Evolutionary conservation across 495 filamentous ascomycete species (phyloP).

Genomic region (Polyplosphaeria fusca): DNA sequence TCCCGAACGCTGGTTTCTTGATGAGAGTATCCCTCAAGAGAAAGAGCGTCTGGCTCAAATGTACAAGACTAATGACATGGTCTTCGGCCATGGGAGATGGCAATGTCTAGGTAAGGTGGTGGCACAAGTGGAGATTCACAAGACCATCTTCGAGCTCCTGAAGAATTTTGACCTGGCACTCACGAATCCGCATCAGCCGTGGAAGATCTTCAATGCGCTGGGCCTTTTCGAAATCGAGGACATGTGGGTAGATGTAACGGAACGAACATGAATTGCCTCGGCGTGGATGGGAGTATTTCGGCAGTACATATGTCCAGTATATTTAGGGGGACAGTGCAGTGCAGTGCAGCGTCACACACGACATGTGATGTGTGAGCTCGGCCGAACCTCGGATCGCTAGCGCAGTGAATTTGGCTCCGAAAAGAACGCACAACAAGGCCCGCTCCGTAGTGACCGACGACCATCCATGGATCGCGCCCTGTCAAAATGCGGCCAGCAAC

Average conservation of each 20-base stretch:
- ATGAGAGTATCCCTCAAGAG: slow-evolving; percentile 13
- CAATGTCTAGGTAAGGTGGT: slow-evolving; percentile 26
- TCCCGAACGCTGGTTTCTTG: slow-evolving; percentile 30
- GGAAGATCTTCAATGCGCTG: slow-evolving; percentile 29
- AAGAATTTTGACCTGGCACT: slow-evolving; percentile 55
- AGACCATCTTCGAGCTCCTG: slow-evolving; percentile 41
- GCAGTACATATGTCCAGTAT: too few relatives aligned
- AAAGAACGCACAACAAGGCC: too few relatives aligned
- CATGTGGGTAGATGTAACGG: slow-evolving; percentile 31
- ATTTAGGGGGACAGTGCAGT: too few relatives aligned
- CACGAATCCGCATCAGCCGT: slow-evolving; percentile 49
- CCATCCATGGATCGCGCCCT: too few relatives aligned
- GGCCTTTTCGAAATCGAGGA: slow-evolving; percentile 25
- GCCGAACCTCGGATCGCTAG: too few relatives aligned
- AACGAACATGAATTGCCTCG: slow-evolving; percentile 15
- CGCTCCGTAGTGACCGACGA: too few relatives aligned
- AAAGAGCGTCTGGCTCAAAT: slow-evolving; percentile 26
- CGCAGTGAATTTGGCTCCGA: too few relatives aligned
- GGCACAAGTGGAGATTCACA: slow-evolving; percentile 30
- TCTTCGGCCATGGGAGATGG: slow-evolving; percentile 31
- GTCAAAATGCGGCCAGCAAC: background rate
- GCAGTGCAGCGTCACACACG: too few relatives aligned
- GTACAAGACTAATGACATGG: slow-evolving; percentile 27
- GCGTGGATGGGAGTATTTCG: too few relatives aligned
- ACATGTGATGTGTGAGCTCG: too few relatives aligned